Percentiles rank a stretch among this genome's conserved stretches.
These are phyloP conservation scores for Pythium aphanidermatum DNA, from an alignment of 352 stramenopile genomes.

Conservation along the genomic window DNA sequence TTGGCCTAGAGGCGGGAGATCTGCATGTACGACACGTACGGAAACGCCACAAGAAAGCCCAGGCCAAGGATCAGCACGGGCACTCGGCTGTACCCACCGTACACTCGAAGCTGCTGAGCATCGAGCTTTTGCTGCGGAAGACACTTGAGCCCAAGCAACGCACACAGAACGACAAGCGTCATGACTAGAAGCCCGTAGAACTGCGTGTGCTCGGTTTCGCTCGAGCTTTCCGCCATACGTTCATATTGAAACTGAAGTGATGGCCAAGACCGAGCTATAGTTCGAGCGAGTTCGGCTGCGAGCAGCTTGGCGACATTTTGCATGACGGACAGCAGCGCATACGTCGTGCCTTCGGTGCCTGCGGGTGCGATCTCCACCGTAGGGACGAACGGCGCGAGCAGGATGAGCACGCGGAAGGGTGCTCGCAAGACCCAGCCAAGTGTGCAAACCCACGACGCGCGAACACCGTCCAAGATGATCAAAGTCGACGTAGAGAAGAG, in stretches of 20 bases:
- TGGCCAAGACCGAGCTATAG: slow-evolving; percentile 2
- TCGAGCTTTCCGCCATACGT: neutral
- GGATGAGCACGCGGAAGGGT: slow-evolving; percentile 19
- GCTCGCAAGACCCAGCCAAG: slow-evolving; percentile 15
- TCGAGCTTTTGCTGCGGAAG: slow-evolving; percentile 37
- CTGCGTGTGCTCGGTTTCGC: neutral
- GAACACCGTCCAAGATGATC: slow-evolving; percentile 18
- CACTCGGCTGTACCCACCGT: slow-evolving; percentile 35
- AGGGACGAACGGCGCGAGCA: slow-evolving; percentile 31
- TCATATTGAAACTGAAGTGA: slow-evolving; percentile 10
- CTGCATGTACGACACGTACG: slow-evolving; percentile 22
- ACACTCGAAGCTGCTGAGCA: slow-evolving; percentile 38
- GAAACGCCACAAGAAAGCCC: slow-evolving; percentile 16
- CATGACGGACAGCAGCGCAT: slow-evolving; percentile 27
- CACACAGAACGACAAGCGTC: slow-evolving; percentile 16
- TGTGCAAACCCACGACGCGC: slow-evolving; percentile 22
- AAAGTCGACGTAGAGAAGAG: slow-evolving; percentile 16
- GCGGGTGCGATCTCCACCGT: slow-evolving; percentile 36
- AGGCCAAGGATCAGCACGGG: slow-evolving; percentile 19
- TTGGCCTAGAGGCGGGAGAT: slow-evolving; percentile 14
- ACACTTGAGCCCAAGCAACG: slow-evolving; percentile 17
- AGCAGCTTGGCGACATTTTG: slow-evolving; percentile 32
- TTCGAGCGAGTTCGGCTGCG: slow-evolving; percentile 16
- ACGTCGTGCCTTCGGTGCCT: slow-evolving; percentile 38
- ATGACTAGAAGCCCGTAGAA: slow-evolving; percentile 18